phyloP scores from a whole-genome alignment of 2,329 filamentous ascomycete species.

The Juglanconis oblonga region DNA sequence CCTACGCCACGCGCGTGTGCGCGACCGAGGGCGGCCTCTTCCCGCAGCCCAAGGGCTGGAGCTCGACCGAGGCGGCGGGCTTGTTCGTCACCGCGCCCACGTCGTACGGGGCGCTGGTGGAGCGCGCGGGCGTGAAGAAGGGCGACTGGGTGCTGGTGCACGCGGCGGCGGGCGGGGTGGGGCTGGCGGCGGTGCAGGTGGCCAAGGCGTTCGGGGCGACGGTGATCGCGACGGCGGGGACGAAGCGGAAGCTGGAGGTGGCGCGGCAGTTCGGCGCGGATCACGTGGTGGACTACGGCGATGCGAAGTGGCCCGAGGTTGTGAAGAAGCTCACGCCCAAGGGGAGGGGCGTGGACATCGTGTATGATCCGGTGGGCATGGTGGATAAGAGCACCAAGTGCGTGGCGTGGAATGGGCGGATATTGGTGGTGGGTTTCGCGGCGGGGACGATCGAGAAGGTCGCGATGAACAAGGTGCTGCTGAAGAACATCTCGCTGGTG shows the following conservation, averaged over 20 bases:
- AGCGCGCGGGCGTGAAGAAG: conserved; percentile 70
- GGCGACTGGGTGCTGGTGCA: conserved; percentile 90
- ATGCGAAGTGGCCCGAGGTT: conserved; percentile 58
- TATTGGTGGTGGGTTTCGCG: conserved; percentile 87
- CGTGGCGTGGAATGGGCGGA: conserved; percentile 85
- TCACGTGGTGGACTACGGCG: conserved; percentile 73
- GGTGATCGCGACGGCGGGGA: conserved; percentile 90
- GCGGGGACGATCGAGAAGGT: conserved; percentile 86
- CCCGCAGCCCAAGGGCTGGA: conserved; percentile 77
- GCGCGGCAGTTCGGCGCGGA: conserved; percentile 82
- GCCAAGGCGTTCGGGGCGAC: conserved; percentile 89
- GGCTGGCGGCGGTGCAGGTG: conserved; percentile 85
- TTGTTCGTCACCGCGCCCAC: conserved; percentile 92
- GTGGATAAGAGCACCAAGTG: conserved; percentile 88
- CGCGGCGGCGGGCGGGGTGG: conserved; percentile 88
- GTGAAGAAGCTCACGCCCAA: conserved; percentile 78
- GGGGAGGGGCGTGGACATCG: conserved; percentile 77
- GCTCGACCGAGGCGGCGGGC: conserved; percentile 79
- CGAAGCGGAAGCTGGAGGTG: conserved; percentile 73
- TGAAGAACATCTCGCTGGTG: conserved; percentile 91
- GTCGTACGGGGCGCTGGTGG: conserved; percentile 78
- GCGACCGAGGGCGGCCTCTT: conserved; percentile 66
- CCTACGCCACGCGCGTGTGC: conserved; percentile 74
- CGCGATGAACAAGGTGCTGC: conserved; percentile 82
- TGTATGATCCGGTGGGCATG: conserved; percentile 91